Conservation (phyloP, 1,284 basidiomycete species). For the Cryptococcus jaspeensis region DNA sequence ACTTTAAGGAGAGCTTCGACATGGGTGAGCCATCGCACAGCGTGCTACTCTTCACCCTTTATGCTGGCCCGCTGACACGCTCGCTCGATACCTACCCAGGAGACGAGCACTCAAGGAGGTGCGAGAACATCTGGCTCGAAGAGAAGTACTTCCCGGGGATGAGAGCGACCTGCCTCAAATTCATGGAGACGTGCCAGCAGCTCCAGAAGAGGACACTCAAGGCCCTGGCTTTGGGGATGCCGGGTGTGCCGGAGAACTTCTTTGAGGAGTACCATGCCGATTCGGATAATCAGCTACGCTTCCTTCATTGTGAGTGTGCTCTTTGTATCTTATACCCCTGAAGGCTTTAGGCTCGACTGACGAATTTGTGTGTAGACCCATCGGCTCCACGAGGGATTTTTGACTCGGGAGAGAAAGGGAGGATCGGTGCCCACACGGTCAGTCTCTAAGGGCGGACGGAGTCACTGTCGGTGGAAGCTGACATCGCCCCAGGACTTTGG, state of each 20-base stretch:
- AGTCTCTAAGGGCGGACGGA: neutral
- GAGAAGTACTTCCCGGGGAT: constrained; percentile 60
- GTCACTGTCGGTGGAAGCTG: neutral
- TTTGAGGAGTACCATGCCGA: constrained; percentile 41
- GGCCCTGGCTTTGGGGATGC: constrained; percentile 59
- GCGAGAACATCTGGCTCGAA: constrained; percentile 62
- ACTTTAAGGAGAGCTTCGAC: constrained; percentile 63
- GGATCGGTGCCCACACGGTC: constrained; percentile 59
- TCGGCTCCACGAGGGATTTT: constrained; percentile 41
- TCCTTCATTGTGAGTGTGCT: constrained; percentile 56
- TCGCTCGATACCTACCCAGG: constrained; percentile 36
- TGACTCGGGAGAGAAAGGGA: constrained; percentile 52
- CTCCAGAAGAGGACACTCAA: constrained; percentile 55
- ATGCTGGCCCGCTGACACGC: neutral
- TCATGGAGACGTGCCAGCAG: constrained; percentile 56
- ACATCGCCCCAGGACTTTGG: constrained; percentile 55
- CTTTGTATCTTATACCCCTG: neutral
- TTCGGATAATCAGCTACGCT: constrained; percentile 60
- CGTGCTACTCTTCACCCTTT: neutral
- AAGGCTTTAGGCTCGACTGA: neutral
- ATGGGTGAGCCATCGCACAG: constrained; percentile 48
- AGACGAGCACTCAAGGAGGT: constrained; percentile 36
- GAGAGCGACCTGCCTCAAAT: constrained; percentile 57
- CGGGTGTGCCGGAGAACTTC: constrained; percentile 36
- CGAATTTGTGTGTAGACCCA: constrained; percentile 15